Conservation (phyloP, 2,329 filamentous ascomycete genomes). For the Colletotrichum noveboracense region DNA sequence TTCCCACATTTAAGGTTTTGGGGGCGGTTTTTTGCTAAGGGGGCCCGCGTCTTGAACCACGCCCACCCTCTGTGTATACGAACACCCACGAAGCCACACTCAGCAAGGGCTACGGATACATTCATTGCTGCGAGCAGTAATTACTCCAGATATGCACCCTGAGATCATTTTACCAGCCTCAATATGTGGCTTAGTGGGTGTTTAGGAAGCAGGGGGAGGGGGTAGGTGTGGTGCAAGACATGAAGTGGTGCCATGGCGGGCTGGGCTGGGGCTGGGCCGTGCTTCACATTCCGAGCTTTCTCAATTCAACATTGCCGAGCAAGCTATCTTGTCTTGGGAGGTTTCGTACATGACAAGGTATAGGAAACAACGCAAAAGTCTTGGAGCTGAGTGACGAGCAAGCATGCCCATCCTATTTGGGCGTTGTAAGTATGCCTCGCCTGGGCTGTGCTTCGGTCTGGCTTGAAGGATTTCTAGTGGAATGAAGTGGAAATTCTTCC, state of each 20-base stretch:
- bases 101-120: fast-evolving
- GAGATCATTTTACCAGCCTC: not conserved
- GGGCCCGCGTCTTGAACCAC: not conserved
- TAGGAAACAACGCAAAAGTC: not conserved
- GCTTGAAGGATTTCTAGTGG: not conserved
- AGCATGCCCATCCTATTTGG: not conserved
- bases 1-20: not conserved
- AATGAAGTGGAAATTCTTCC: not conserved
- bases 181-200: not conserved
- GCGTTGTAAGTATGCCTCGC: not conserved
- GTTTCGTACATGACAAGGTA: not conserved
- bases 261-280: not conserved
- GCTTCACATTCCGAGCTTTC: not conserved
- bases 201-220: not conserved
- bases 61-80: not conserved
- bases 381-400: not conserved
- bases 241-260: not conserved
- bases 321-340: not conserved
- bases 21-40: not conserved
- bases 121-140: not conserved
- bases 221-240: not conserved
- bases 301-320: not conserved
- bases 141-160: not conserved
- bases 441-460: not conserved
- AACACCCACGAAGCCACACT: not conserved